phyloP scores from a whole-genome alignment of 1,139 yeast species.

The Saccharomyces hybrid region DNA sequence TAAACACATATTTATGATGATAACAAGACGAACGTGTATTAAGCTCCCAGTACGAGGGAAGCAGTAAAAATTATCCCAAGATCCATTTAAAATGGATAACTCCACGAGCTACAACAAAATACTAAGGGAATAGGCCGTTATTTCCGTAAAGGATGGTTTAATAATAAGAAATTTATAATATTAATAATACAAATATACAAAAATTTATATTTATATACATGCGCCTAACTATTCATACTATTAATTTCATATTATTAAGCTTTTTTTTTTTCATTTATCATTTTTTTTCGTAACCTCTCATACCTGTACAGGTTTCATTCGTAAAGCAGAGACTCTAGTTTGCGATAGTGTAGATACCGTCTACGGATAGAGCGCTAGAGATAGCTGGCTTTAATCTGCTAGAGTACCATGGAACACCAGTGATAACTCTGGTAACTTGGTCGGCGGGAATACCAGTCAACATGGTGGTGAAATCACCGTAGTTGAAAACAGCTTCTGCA shows the following conservation, averaged over 20 bases:
- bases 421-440: neutral
- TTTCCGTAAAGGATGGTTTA: neutral
- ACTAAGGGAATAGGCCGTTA: neutral
- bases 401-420: neutral
- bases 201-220: neutral
- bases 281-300: neutral
- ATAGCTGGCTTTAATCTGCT: neutral
- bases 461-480: neutral
- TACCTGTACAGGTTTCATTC: neutral
- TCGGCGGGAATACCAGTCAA: neutral
- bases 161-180: neutral
- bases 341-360: neutral
- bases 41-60: no score
- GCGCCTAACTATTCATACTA: neutral
- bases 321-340: neutral
- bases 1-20: no score
- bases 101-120: neutral
- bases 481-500: neutral
- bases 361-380: neutral
- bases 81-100: neutral
- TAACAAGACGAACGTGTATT: no score
- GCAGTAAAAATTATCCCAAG: neutral
- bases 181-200: neutral
- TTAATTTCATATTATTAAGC: neutral
- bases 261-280: neutral